Evolutionary conservation across 768 basidiomycete species (phyloP), one percentile per base, ranked within the genome.

Genomic region (Leucosporidium creatinivorum): DNA sequence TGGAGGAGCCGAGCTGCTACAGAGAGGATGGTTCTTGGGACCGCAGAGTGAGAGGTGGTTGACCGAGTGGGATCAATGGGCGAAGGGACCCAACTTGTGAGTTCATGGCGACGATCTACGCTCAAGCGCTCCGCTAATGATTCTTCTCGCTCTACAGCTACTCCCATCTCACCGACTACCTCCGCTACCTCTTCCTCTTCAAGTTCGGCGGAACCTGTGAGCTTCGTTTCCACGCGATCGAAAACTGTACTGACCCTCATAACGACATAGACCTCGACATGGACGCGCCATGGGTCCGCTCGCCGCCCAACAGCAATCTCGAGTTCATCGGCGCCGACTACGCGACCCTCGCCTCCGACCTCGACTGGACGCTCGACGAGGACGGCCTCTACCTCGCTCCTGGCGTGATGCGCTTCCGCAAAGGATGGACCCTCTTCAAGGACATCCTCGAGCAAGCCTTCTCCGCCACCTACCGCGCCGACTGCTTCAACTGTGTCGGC

Each of bases 341-440:
- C 26, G 57, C 66, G n/a, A 67, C 68, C 25, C 39, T 67, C 21
- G 66, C 66, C 7, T 39, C 31, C 54, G 68, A 69, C 59, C 47
- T 67, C 58, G 57, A 54, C n/a, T 69, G 68, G 68, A 65, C 63
- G 9, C 68, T 69, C 66, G 72, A 73, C 72, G 71, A 73, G 47
- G 63, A 67, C 28, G 71, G 71, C 18, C 58, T 58, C 51, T 67
- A 67, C 62, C 68, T 73, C 56, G 65, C 71, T 1, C 65, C 62
- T 1, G 52, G 61, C 33, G 62, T 65, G 3, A 73, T 73, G 68
- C 65, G 71, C 26, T 61, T 67, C 55, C 58, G 65, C 0, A 58
- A 58, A 8, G 68, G 71, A 3, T 73, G 68, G 71, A 55, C 62
- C 18, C 9, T 73, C 25, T 69, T 73, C 65, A 54, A 49, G 25